A percentile compares a stretch with the other conserved stretches of the same genome.
These are phyloP conservation scores for Chytriomyces confervae DNA, from an alignment of 192 early-diverging fungal species.

Conservation along the genomic window DNA sequence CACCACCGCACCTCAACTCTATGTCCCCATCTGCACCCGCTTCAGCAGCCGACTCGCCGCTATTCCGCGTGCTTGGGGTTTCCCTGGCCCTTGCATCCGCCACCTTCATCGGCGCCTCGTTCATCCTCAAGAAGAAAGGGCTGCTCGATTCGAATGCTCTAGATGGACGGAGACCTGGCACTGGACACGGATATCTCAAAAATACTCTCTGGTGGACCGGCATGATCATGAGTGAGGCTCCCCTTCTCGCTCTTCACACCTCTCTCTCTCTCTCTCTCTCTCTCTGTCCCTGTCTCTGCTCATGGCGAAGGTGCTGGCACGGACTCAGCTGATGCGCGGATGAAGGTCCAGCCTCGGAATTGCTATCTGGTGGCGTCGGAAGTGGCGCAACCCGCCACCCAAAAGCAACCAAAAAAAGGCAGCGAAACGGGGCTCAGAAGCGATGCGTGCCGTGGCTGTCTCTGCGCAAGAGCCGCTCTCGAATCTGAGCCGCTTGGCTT, in stretches of 20 bases:
- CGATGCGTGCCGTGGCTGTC: neutral
- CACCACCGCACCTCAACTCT: neutral
- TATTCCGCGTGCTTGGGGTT: conserved; percentile 69
- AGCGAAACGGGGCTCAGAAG: neutral
- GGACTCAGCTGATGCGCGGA: neutral
- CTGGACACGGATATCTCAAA: conserved; percentile 80
- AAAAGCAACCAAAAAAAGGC: neutral
- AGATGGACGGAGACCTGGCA: conserved; percentile 18
- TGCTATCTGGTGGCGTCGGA: neutral
- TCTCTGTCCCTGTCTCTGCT: neutral
- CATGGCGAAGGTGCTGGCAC: neutral
- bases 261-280: neutral
- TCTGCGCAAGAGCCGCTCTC: neutral
- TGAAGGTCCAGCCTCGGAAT: neutral
- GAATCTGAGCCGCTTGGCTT: neutral
- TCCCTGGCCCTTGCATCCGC: conserved; percentile 86
- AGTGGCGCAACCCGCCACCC: neutral
- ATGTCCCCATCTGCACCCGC: neutral
- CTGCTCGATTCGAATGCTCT: conserved; percentile 66
- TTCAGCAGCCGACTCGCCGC: conserved; percentile 8
- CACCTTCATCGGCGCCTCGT: conserved; percentile 86
- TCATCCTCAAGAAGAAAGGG: conserved; percentile 94
- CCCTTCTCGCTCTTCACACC: neutral
- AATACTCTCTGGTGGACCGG: conserved; percentile 93
- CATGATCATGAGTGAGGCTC: conserved; percentile 76